Percentiles rank a stretch among this genome's conserved stretches.
Conservation (phyloP, 2,329 filamentous ascomycete species). For the Aspergillus glaucus region DNA sequence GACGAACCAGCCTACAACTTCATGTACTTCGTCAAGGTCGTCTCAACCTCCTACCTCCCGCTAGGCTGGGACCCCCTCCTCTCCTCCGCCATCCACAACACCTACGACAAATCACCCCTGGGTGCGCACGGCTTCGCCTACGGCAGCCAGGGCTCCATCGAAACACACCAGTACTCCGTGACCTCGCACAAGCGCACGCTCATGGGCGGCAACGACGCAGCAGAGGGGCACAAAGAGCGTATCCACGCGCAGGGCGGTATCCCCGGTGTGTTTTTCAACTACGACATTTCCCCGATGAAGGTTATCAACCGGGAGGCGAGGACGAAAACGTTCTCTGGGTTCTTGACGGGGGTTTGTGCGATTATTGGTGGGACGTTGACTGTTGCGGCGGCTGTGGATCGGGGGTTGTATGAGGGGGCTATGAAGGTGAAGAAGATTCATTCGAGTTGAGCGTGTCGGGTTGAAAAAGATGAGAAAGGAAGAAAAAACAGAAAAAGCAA, state of each 20-base stretch:
- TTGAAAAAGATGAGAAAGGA: no score
- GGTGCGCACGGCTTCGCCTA: slow-evolving; percentile 64
- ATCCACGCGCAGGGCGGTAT: slow-evolving; percentile 87
- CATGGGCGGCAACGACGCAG: slow-evolving; percentile 71
- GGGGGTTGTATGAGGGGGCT: slow-evolving; percentile 82
- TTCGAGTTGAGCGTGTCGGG: slow-evolving; percentile 40
- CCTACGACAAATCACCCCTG: slow-evolving; percentile 53
- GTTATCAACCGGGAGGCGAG: slow-evolving; percentile 93
- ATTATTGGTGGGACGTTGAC: slow-evolving; percentile 93
- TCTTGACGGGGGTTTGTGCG: slow-evolving; percentile 89
- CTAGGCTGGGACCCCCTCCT: slow-evolving; percentile 72
- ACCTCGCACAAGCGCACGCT: slow-evolving; percentile 93
- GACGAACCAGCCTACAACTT: slow-evolving; percentile 84
- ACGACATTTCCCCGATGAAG: slow-evolving; percentile 99
- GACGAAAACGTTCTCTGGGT: slow-evolving; percentile 82
- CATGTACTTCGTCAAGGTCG: slow-evolving; percentile 99
- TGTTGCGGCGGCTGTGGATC: slow-evolving; percentile 87
- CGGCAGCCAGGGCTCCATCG: slow-evolving; percentile 69
- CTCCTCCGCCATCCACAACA: slow-evolving; percentile 31
- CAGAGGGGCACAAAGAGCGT: slow-evolving; percentile 86
- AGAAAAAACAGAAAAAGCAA: no score
- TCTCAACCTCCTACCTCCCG: slow-evolving; percentile 89
- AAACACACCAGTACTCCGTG: slow-evolving; percentile 97
- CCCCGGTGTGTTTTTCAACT: slow-evolving; percentile 96
- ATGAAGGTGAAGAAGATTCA: slow-evolving; percentile 83